Evolutionary conservation across 2,329 filamentous ascomycete genomes (phyloP).

Genomic region (Hypomyces perniciosus): DNA sequence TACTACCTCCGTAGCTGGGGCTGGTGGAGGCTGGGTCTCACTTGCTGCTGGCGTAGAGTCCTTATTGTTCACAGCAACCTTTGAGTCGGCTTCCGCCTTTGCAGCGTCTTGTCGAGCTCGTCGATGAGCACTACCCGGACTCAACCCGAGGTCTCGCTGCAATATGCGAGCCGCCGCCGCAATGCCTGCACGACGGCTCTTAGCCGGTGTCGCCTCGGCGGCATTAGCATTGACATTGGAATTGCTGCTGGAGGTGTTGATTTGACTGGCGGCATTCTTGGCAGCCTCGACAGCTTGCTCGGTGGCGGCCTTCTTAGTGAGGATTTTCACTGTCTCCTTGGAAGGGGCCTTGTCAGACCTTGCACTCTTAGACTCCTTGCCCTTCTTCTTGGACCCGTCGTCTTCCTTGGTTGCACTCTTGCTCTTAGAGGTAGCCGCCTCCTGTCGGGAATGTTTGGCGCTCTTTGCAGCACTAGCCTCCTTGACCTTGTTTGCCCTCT

Average conservation of each 20-base stretch:
- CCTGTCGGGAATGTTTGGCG: constrained; percentile 52
- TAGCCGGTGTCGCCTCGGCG: constrained; percentile 23
- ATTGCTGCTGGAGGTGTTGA: constrained; percentile 19
- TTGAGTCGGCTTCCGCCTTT: constrained; percentile 47
- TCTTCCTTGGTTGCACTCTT: constrained; percentile 40
- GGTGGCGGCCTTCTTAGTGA: constrained; percentile 52
- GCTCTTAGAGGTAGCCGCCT: constrained; percentile 45
- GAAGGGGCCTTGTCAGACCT: constrained; percentile 42
- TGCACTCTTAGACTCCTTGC: constrained; percentile 53
- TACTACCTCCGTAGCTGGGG: constrained; percentile 15
- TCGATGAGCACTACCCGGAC: constrained; percentile 56
- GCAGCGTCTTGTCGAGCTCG: constrained; percentile 53
- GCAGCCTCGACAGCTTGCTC: constrained; percentile 44
- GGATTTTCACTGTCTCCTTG: constrained; percentile 57
- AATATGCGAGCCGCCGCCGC: constrained; percentile 58
- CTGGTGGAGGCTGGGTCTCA: constrained; percentile 13
- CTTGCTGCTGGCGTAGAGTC: constrained; percentile 19
- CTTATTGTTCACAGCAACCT: constrained; percentile 33
- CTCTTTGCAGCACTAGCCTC: constrained; percentile 38
- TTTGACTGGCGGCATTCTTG: constrained; percentile 36
- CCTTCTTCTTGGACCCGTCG: constrained; percentile 55
- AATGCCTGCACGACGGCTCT: constrained; percentile 55
- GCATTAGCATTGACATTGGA: constrained; percentile 20
- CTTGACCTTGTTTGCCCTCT: constrained; percentile 71
- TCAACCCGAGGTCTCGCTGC: constrained; percentile 60